Evolutionary conservation across 495 filamentous ascomycete species (phyloP).

Genomic region (Talaromyces proteolyticus): DNA sequence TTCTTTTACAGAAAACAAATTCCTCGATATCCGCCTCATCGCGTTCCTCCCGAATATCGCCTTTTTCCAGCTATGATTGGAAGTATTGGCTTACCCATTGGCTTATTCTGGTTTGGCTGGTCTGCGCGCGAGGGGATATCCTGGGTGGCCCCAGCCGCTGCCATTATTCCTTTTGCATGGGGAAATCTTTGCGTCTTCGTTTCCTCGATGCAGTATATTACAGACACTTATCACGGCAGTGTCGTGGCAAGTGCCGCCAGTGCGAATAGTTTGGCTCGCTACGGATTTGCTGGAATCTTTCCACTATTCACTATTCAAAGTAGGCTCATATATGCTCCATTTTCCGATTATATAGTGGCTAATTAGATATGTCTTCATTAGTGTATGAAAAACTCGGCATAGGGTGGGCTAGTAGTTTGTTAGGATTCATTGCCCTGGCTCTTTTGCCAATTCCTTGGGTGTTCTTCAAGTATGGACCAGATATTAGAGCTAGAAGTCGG

Average conservation of each 20-base stretch:
- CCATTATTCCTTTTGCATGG: constrained; percentile 61
- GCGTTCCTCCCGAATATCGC: constrained; percentile 54
- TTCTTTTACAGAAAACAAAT: neutral
- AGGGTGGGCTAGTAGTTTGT: constrained; percentile 51
- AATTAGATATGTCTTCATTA: constrained; percentile 10
- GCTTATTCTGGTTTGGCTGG: constrained; percentile 45
- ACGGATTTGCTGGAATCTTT: constrained; percentile 55
- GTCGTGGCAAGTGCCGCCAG: constrained; percentile 19
- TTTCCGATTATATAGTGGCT: too few species aligned
- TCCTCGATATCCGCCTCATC: constrained; percentile 26
- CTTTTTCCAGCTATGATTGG: constrained; percentile 57
- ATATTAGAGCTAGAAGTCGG: neutral
- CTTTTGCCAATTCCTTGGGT: constrained; percentile 47
- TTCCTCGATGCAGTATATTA: constrained; percentile 38
- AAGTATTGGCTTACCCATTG: constrained; percentile 44
- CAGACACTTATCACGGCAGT: constrained; percentile 48
- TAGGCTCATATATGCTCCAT: constrained; percentile 22
- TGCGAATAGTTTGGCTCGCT: constrained; percentile 56
- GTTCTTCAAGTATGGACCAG: neutral
- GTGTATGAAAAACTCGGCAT: constrained; percentile 54
- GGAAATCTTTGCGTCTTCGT: constrained; percentile 57
- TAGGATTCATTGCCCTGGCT: constrained; percentile 50
- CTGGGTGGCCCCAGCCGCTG: constrained; percentile 39
- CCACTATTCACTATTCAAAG: constrained; percentile 58
- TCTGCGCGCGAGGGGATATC: constrained; percentile 22